Percentiles rank a stretch among this genome's conserved stretches.
Evolutionary conservation across 192 early-diverging fungal species (phyloP).

Genomic region (Rhizophlyctis rosea): DNA sequence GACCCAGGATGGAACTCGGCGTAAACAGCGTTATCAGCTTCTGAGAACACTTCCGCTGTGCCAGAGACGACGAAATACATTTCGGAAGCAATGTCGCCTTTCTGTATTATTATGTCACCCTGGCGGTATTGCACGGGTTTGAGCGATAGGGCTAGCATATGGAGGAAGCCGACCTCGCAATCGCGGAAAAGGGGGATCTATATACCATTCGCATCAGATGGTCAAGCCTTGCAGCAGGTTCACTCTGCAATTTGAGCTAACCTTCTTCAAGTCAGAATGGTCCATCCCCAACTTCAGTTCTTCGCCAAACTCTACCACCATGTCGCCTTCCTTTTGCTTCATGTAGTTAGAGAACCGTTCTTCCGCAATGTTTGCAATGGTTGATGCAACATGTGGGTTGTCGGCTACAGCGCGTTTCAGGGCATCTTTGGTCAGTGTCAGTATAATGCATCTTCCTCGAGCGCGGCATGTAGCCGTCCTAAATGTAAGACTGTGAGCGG

Average conservation of each 20-base stretch:
- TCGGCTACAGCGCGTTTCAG: constrained; percentile 32
- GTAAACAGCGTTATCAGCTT: constrained; percentile 39
- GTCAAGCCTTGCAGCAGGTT: neutral
- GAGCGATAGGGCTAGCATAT: constrained; percentile 45
- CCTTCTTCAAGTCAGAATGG: constrained; percentile 49
- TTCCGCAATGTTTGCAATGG: constrained; percentile 46
- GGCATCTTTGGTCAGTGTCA: constrained; percentile 50
- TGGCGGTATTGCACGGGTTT: constrained; percentile 45
- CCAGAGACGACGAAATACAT: constrained; percentile 54
- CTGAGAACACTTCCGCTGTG: constrained; percentile 46
- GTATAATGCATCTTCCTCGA: constrained; percentile 44
- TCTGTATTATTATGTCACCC: constrained; percentile 38
- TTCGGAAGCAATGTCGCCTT: constrained; percentile 49
- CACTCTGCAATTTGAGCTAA: constrained; percentile 11
- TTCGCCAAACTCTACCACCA: constrained; percentile 52
- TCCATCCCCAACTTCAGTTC: constrained; percentile 51
- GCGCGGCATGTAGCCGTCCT: constrained; percentile 56
- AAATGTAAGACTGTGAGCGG: neutral
- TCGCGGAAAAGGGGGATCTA: constrained; percentile 54
- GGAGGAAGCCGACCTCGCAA: constrained; percentile 48
- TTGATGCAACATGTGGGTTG: constrained; percentile 44
- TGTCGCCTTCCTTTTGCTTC: constrained; percentile 43
- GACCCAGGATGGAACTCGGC: constrained; percentile 49
- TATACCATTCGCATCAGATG: constrained; percentile 3
- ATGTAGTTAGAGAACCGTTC: constrained; percentile 48